A percentile compares a stretch with the other conserved stretches of the same genome.
Conservation (phyloP, 2,329 filamentous ascomycete species). For the Trichoderma gracile region DNA sequence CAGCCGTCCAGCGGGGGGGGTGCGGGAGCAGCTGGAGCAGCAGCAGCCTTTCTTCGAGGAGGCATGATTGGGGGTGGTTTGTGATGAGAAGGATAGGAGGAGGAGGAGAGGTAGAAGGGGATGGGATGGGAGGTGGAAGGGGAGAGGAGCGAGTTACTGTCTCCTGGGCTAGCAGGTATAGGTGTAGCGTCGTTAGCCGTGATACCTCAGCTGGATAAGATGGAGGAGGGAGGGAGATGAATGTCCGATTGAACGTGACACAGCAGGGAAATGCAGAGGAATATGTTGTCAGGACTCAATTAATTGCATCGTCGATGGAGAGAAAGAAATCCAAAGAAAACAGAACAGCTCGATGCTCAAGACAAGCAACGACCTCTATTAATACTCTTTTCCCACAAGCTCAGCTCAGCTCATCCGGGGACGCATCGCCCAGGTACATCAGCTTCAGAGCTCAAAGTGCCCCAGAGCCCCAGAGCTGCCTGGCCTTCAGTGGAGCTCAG, state of each 20-base stretch:
- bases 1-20: constrained; percentile 48
- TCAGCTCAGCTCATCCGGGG: neutral
- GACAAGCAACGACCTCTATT: constrained; percentile 2
- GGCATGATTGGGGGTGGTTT: neutral
- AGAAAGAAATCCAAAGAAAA: neutral
- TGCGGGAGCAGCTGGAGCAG: constrained; percentile 17
- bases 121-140: too few relatives aligned
- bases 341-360: constrained; percentile 1
- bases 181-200: neutral
- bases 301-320: constrained; percentile 10
- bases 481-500: constrained; percentile 8
- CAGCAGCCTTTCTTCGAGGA: constrained; percentile 27
- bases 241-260: too few relatives aligned
- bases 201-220: too few relatives aligned
- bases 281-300: neutral
- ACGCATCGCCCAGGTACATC: neutral
- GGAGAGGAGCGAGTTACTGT: neutral
- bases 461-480: constrained; percentile 14
- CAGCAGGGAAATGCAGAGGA: neutral
- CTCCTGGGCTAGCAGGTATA: neutral
- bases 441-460: too few relatives aligned
- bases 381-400: neutral
- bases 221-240: neutral
- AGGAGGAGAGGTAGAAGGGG: neutral
- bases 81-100: neutral